Conservation (phyloP, 768 basidiomycete species). For the Suillus ampliporus region DNA sequence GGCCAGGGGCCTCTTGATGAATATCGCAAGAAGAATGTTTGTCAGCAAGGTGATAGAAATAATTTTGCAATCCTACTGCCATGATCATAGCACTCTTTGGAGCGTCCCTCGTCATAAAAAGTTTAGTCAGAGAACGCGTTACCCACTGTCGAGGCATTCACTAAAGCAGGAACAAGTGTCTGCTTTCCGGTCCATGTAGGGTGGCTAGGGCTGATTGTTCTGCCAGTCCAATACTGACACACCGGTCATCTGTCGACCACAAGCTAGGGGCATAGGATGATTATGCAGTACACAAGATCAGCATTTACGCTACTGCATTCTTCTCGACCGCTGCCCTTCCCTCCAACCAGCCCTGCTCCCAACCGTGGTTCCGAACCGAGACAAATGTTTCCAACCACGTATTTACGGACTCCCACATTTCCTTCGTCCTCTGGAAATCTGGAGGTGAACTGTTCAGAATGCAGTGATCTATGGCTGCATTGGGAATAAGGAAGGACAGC, state of each 20-base stretch:
- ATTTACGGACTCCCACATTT: background rate
- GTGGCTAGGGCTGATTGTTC: background rate
- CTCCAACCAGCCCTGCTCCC: background rate
- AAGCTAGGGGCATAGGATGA: no score
- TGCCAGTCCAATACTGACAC: background rate
- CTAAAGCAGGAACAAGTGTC: background rate
- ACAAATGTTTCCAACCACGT: background rate
- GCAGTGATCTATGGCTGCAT: conserved; percentile 2
- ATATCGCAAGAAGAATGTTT: conserved; percentile 60
- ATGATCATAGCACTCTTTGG: background rate
- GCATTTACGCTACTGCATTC: background rate
- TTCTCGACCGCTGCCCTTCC: background rate
- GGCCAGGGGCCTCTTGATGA: conserved; percentile 14
- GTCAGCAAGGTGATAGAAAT: conserved; percentile 75
- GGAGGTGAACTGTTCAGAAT: background rate
- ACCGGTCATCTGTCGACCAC: no score
- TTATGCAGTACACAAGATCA: background rate
- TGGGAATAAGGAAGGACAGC: background rate
- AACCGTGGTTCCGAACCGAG: background rate
- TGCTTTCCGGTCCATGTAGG: no score
- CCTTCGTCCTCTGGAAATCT: background rate
- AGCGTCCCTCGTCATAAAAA: background rate
- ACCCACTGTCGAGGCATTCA: background rate
- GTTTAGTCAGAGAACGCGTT: no score
- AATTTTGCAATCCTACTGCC: conserved; percentile 71